Evolutionary conservation across 2,329 filamentous ascomycete genomes (phyloP).

Genomic region (Dryadomyces quercivorus): DNA sequence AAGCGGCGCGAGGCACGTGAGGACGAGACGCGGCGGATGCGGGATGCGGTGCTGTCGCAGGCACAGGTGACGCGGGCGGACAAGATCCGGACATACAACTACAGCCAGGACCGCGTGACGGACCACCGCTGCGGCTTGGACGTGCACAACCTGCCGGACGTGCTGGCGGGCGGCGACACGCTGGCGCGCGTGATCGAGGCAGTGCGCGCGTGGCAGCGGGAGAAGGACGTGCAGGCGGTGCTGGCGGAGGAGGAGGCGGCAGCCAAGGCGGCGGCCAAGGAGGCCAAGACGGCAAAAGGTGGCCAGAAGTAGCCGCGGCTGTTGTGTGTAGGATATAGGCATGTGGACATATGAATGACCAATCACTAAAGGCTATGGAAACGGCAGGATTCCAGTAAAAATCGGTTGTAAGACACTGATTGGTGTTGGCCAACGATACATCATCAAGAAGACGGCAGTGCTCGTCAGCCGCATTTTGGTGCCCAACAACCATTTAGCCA

Average conservation of each 20-base stretch:
- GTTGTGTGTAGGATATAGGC: no score
- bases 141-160: slow-evolving; percentile 65
- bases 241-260: slow-evolving; percentile 48
- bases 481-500: no score
- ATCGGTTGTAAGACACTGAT: no score
- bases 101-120: slow-evolving; percentile 63
- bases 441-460: no score
- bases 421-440: no score
- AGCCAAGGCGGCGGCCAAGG: slow-evolving; percentile 8
- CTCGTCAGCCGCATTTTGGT: no score
- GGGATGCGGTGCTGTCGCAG: slow-evolving; percentile 66
- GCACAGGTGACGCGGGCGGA: slow-evolving; percentile 81
- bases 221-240: slow-evolving; percentile 61
- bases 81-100: slow-evolving; percentile 91
- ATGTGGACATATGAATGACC: no score
- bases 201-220: slow-evolving; percentile 62
- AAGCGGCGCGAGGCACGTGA: slow-evolving; percentile 70
- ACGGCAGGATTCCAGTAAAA: no score
- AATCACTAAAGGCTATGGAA: no score
- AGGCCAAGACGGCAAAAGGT: neutral
- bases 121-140: slow-evolving; percentile 77
- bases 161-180: slow-evolving; percentile 61
- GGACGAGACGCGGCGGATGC: slow-evolving; percentile 60
- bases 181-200: slow-evolving; percentile 69
- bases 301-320: neutral